These are phyloP conservation scores for Dovyalis caffra DNA, from an alignment of 345 rosid genomes.

Conservation along the genomic window DNA sequence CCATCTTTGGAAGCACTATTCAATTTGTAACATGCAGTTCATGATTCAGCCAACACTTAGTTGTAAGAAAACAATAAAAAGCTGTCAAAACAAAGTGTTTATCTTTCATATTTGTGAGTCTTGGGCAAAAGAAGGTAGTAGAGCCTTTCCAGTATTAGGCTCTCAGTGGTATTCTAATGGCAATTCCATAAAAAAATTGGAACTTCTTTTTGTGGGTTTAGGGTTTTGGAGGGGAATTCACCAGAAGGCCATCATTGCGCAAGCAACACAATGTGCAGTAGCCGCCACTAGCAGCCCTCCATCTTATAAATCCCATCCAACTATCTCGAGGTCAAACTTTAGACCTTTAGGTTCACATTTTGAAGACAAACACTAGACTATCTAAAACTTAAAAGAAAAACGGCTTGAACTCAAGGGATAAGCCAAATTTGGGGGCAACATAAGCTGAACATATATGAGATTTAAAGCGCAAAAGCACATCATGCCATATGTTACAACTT, in stretches of 20 bases:
- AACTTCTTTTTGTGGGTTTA: background rate
- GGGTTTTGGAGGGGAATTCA: background rate
- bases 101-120: background rate
- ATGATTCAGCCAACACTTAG: background rate
- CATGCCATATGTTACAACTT: no score
- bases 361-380: background rate
- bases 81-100: background rate
- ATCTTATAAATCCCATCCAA: background rate
- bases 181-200: background rate
- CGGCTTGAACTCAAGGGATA: background rate
- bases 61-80: background rate
- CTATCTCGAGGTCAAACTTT: background rate
- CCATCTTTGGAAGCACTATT: background rate
- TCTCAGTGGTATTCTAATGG: background rate
- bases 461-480: no score
- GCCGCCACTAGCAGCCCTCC: background rate
- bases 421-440: background rate
- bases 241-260: background rate
- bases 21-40: background rate
- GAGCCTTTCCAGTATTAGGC: background rate
- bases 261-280: background rate
- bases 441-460: background rate
- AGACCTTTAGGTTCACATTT: background rate
- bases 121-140: background rate
- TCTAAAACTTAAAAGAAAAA: background rate